Evolutionary conservation across 495 filamentous ascomycete species (phyloP), one percentile per base, ranked within the genome.

Genomic region (Hypoxylon cercidicola): DNA sequence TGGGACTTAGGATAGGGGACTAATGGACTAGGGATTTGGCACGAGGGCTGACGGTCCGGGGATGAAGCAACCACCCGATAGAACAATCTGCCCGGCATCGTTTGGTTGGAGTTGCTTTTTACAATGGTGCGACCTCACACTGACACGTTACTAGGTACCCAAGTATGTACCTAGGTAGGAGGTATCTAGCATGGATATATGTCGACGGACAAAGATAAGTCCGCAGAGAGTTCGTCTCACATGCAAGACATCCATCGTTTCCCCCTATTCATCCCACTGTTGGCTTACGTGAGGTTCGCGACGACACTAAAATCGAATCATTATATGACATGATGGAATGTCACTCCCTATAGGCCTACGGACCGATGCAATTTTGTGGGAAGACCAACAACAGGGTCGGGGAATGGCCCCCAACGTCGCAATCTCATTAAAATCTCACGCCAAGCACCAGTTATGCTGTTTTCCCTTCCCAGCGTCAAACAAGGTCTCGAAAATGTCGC

Each of bases 1-100:
- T 62, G 65, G 65, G 60, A 63, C 60, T 64, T 28, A n/a, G n/a
- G n/a, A n/a, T n/a, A n/a, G n/a, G n/a, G n/a, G n/a, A n/a, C n/a
- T n/a, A n/a, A n/a, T n/a, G n/a, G n/a, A n/a, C n/a, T n/a, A n/a
- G 25, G 25, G 25, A 28, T 28, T 28, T 28, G 25, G 25, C 25
- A 28, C 25, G 25, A 28, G 62, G 64, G 60, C 65, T 63, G 49
- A 60, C 65, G 49, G 59, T 59, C 65, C 60, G 60, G 65, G 60
- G 65, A 51, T 19, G 32, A 44, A 15, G 43, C 47, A 50, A 53
- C 46, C 58, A 62, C 39, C 39, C 39, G 39, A 41, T 58, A 54
- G 30, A 59, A 62, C 59, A 59, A 58, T 53, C 46, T 62, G 41
- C 59, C 44, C 41, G n/a, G 49, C 45, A 23, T 23, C 39, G 43